Conservation (phyloP, 805 yeast species). For the Spathaspora girioi region DNA sequence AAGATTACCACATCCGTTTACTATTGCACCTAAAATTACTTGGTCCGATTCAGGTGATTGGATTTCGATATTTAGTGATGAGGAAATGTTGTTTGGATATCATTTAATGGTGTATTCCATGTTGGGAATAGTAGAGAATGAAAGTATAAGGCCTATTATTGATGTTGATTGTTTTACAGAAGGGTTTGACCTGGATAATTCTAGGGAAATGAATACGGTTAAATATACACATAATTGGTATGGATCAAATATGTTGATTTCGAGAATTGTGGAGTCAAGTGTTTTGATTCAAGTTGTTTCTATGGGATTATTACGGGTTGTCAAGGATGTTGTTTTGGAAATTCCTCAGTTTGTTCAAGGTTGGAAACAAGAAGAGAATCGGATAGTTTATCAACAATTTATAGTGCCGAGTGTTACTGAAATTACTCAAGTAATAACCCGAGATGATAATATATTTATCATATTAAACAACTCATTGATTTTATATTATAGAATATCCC, state of each 20-base stretch:
- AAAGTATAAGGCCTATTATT: background rate
- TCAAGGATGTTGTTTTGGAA: background rate
- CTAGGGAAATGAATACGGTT: background rate
- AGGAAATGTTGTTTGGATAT: constrained; percentile 24
- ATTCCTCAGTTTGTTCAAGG: background rate
- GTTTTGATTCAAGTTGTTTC: background rate
- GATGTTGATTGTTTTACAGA: background rate
- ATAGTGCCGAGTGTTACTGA: background rate
- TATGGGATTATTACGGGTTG: background rate
- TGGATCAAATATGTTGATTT: background rate
- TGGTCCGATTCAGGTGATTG: constrained; percentile 37
- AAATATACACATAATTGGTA: background rate
- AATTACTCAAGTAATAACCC: background rate
- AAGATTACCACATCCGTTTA: background rate
- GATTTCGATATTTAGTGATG: constrained; percentile 24
- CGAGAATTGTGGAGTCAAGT: background rate
- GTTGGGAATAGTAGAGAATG: background rate
- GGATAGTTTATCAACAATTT: background rate
- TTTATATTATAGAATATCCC: background rate
- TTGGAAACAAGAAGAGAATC: background rate
- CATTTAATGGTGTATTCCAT: constrained; percentile 11
- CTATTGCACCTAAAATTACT: constrained; percentile 12
- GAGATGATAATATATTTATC: background rate
- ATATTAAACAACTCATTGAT: background rate
- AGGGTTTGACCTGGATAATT: background rate